Evolutionary conservation across 495 filamentous ascomycete species (phyloP), one percentile per base, ranked within the genome.

Genomic region (Annulohypoxylon nitens): DNA sequence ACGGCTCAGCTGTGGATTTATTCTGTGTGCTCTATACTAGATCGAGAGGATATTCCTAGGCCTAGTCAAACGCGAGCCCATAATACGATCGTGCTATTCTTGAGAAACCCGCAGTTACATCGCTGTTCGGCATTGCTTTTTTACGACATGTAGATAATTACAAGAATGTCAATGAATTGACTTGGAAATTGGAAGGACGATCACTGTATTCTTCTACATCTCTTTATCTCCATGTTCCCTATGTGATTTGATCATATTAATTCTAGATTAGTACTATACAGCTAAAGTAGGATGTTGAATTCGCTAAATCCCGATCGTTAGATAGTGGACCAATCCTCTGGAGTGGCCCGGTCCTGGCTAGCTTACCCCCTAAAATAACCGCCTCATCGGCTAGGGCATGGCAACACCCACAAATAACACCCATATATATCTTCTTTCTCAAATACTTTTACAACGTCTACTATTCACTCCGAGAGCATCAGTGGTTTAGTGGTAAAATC

Each of bases 401-500:
- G 5, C 10, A 30, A 9, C 10, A 4, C 5, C 4, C 47, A 50
- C 47, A 53, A 53, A 12, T 53, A 3, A 14, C 2, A 23, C 1
- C 20, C 20, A 54, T n/a, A 34, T 55, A 55, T 14, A 34, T 55
- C 12, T 39, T 7, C 0, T 39, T 39, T 23, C 1, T 23, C 20
- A 1, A 23, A 1, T 23, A 0, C 20, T 23, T 23, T 23, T 23
- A 23, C 20, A 23, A 23, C 1, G 20, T 23, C 0, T 1, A 23
- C 20, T 1, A 23, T 23, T 23, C 20, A 23, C 20, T 0, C 20
- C 20, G 20, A 23, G 0, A 30, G 77, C 77, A 79, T 79, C 77
- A 81, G 81, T 83, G 81, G 81, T 83, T 83, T 84, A 84, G 82
- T 84, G 82, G 82, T 84, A 84, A 83, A 84, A 84, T 83, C 81